Conservation (phyloP, 331 rosid species). For the Quercus tomentella region DNA sequence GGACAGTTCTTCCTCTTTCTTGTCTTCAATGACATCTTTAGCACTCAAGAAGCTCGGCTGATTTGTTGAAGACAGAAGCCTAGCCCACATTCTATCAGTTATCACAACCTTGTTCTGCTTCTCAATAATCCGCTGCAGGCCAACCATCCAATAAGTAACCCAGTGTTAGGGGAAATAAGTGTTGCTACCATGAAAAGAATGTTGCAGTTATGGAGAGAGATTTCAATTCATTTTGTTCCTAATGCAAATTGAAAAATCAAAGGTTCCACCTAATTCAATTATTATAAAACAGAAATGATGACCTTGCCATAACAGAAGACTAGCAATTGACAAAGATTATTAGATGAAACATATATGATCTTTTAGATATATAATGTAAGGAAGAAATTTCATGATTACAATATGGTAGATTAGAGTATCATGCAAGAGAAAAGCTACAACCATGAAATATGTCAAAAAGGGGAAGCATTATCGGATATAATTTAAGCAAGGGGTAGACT, state of each 20-base stretch:
- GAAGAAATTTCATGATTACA: not conserved
- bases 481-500: conserved; percentile 10
- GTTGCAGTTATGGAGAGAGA: not conserved
- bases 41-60: conserved; percentile 71
- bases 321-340: not conserved
- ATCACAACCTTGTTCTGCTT: conserved; percentile 65
- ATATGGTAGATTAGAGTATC: not conserved
- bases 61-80: conserved; percentile 80
- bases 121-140: conserved; percentile 63
- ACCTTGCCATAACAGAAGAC: not conserved
- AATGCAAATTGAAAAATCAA: not conserved
- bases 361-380: not conserved
- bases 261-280: not conserved
- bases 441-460: not conserved
- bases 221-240: not conserved
- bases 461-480: not conserved
- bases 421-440: not conserved
- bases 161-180: not conserved
- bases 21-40: conserved; percentile 42
- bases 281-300: not conserved
- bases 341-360: not conserved
- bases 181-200: not conserved
- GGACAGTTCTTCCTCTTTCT: conserved; percentile 29
- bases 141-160: conserved; percentile 1
- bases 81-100: conserved; percentile 93